phyloP scores from a whole-genome alignment of 257 asterid species.

The Linaria vulgaris region DNA sequence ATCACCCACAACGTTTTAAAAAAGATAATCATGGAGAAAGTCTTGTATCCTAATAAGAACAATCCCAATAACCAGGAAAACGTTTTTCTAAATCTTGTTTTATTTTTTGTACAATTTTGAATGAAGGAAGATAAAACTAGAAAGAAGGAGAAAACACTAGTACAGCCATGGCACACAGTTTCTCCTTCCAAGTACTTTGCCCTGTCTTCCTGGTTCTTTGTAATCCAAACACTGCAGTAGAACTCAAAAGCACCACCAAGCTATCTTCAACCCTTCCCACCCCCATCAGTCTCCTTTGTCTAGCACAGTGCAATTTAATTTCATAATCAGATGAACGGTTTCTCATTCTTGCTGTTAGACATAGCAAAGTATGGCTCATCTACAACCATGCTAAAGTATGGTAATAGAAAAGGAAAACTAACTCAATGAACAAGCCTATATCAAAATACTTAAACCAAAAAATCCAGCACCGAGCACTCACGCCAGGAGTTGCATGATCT shows the following conservation, averaged over 20 bases:
- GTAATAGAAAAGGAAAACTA: slow-evolving; percentile 10
- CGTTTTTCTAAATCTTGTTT: background rate
- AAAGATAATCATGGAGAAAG: background rate
- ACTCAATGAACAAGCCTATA: slow-evolving; percentile 16
- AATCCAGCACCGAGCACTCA: slow-evolving; percentile 43
- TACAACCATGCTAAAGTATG: background rate
- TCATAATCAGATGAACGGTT: slow-evolving; percentile 5
- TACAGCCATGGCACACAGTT: background rate
- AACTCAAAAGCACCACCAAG: slow-evolving; percentile 18
- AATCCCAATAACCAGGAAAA: slow-evolving; percentile 5
- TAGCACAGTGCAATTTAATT: slow-evolving; percentile 12
- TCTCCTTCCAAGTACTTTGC: slow-evolving; percentile 1
- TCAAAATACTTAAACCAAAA: slow-evolving; percentile 11
- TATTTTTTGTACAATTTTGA: background rate
- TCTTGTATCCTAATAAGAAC: background rate
- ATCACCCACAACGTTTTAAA: background rate
- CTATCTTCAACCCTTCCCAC: slow-evolving; percentile 7
- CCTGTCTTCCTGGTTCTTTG: slow-evolving; percentile 5
- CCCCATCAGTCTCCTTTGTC: slow-evolving; percentile 14
- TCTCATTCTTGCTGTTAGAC: no score
- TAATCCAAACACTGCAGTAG: background rate
- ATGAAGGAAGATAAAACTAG: slow-evolving; percentile 6
- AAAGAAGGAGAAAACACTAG: background rate
- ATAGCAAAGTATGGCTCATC: background rate
- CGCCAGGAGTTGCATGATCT: slow-evolving; percentile 98